Evolutionary conservation across 192 early-diverging fungal species (phyloP).

Genomic region (Neocallimastix lanati): DNA sequence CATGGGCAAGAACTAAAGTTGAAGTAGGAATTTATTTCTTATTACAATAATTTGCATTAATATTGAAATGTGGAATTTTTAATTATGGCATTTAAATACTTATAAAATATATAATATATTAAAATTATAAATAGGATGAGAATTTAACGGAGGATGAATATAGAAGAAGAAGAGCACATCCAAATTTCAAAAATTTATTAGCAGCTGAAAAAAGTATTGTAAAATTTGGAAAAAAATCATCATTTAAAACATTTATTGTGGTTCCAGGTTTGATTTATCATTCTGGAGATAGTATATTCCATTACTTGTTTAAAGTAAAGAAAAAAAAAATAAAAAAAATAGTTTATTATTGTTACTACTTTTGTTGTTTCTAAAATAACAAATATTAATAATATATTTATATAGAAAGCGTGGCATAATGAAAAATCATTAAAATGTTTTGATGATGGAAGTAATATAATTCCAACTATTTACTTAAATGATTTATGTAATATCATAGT

Average conservation of each 20-base stretch:
- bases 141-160: constrained; percentile 37
- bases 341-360: too few relatives aligned
- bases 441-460: constrained; percentile 30
- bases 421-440: constrained; percentile 22
- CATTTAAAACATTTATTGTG: constrained; percentile 29
- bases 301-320: constrained; percentile 28
- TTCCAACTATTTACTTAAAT: constrained; percentile 37
- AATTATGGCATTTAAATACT: too few relatives aligned
- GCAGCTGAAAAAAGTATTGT: constrained; percentile 31
- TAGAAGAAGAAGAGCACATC: constrained; percentile 30
- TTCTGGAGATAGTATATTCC: constrained; percentile 32
- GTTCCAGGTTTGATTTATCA: constrained; percentile 34
- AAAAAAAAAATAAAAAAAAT: not conserved
- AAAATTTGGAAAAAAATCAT: constrained; percentile 31
- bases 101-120: too few relatives aligned
- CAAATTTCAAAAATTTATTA: constrained; percentile 33
- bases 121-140: constrained; percentile 18
- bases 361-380: too few relatives aligned
- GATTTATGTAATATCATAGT: constrained; percentile 33
- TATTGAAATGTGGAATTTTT: too few relatives aligned
- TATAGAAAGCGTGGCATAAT: constrained; percentile 36
- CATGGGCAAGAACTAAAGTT: constrained; percentile 37
- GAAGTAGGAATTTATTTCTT: constrained; percentile 4
- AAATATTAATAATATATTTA: too few relatives aligned
- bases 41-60: too few relatives aligned